Conservation (phyloP, 2,329 filamentous ascomycete species). For the Balansia obtecta region DNA sequence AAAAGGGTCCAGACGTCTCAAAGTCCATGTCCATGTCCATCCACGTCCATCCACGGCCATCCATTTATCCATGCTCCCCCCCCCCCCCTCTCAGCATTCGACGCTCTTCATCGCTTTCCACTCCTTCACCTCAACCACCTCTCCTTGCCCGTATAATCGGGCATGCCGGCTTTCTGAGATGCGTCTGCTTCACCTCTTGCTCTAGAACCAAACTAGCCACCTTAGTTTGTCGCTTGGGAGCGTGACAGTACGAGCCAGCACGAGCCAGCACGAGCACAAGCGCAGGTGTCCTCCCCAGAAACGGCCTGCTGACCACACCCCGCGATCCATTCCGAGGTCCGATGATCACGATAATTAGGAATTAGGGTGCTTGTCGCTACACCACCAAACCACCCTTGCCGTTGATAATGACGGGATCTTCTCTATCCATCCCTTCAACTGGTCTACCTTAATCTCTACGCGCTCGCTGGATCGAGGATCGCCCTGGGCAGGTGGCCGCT, state of each 20-base stretch:
- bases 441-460: not conserved
- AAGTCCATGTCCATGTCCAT: not conserved
- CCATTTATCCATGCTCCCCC: too few relatives aligned
- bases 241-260: too few relatives aligned
- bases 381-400: constrained; percentile 1
- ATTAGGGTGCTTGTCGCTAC: constrained; percentile 3
- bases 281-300: not conserved
- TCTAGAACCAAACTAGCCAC: not conserved
- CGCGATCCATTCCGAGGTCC: constrained; percentile 6
- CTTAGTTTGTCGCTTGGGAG: constrained; percentile 2
- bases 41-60: too few relatives aligned
- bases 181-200: constrained; percentile 5
- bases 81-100: too few relatives aligned
- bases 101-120: too few relatives aligned
- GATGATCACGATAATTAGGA: constrained; percentile 8
- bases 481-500: constrained; percentile 3
- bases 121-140: not conserved
- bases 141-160: constrained; percentile 7
- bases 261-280: constrained; percentile 1
- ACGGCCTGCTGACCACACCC: constrained; percentile 9
- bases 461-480: constrained; percentile 5
- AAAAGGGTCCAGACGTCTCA: not conserved
- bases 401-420: not conserved
- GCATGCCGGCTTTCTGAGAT: constrained; percentile 2
- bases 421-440: not conserved